Base-by-base conservation (phyloP, 176 grass and related monocot species). In the Musa beccarii region DNA sequence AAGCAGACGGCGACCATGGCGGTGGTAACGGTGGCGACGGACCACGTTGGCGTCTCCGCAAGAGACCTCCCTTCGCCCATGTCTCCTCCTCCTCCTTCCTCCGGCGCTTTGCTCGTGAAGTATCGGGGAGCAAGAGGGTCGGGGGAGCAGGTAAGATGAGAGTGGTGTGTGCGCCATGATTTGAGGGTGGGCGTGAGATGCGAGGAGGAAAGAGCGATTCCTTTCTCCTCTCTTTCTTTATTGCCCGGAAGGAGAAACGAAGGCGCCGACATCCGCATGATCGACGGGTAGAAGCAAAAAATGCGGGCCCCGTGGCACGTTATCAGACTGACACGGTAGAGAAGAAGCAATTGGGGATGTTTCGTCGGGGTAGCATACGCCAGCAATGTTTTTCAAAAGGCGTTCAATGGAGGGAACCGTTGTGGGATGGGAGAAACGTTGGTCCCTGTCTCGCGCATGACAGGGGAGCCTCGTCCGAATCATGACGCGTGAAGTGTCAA, bases 31-130 rank as follows among this genome's bases (percentile, higher is more conserved):
- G 94, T 98, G 51, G 94, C 94, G 61, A 98, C 94, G 26, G 90
- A 98, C 94, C 94, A 98, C 19, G 94, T 98, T 64, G 94, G 94
- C 65, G 94, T 98, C 88, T 98, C 94, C 71, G 90, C 94, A 82
- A 98, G 90, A 61, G 94, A 93, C 80, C 94, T 66, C 61, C 87
- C 86, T 53, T 57, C 85, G 28, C 74, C 86, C 82, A 21, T 84
- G 26, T 49, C 49, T 13, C 43, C 49, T 63, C 34, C 76, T n/a
- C 17, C 53, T 16, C 51, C 8, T 63, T 11, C 53, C 28, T 54
- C 69, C 63, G 2, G 68, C 29, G 13, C 23, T 19, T 12, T 50
- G 11, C 62, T 11, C 23, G 57, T 9, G 6, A 14, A 66, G 23
- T 25, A 25, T 26, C 21, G 24, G 4, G 5, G 10, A 66, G 10